These are phyloP conservation scores for Physcomitrellopsis africana DNA, from an alignment of 225 moss, liverwort and hornwort species.

Conservation along the genomic window DNA sequence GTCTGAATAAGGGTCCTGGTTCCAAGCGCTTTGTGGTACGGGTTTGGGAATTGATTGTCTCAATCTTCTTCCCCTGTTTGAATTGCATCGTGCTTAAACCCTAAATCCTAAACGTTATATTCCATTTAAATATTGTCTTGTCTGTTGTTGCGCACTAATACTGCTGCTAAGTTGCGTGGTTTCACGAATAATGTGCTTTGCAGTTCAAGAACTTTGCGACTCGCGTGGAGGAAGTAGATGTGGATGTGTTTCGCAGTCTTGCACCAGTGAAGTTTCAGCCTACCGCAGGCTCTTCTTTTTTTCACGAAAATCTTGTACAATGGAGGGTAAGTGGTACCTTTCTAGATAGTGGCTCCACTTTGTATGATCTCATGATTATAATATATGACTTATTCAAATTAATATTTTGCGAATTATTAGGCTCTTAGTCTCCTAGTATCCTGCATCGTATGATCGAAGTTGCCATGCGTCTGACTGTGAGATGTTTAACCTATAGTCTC, in stretches of 20 bases:
- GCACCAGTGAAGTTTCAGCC: slow-evolving; percentile 96
- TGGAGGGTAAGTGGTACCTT: slow-evolving; percentile 71
- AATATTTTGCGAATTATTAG: neutral
- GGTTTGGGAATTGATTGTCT: neutral
- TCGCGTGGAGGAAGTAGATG: slow-evolving; percentile 94
- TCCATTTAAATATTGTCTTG: neutral
- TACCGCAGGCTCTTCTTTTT: slow-evolving; percentile 86
- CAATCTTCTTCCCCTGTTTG: neutral
- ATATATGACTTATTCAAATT: neutral
- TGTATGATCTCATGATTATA: neutral
- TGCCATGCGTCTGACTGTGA: neutral
- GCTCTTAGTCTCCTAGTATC: neutral
- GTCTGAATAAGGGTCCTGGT: slow-evolving; percentile 89
- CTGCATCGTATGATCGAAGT: neutral
- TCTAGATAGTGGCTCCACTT: neutral
- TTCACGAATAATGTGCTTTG: slow-evolving; percentile 14
- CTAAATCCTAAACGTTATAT: neutral
- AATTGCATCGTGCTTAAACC: slow-evolving; percentile 16
- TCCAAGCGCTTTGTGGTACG: slow-evolving; percentile 89
- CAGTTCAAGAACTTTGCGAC: slow-evolving; percentile 88
- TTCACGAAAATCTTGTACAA: slow-evolving; percentile 95
- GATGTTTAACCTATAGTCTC: slow-evolving; percentile 23
- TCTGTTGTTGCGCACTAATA: neutral
- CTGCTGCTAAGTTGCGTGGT: neutral
- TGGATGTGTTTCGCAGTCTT: slow-evolving; percentile 96